Base-by-base conservation (phyloP, 805 yeast genomes). In the Wickerhamiella bombiphila region DNA sequence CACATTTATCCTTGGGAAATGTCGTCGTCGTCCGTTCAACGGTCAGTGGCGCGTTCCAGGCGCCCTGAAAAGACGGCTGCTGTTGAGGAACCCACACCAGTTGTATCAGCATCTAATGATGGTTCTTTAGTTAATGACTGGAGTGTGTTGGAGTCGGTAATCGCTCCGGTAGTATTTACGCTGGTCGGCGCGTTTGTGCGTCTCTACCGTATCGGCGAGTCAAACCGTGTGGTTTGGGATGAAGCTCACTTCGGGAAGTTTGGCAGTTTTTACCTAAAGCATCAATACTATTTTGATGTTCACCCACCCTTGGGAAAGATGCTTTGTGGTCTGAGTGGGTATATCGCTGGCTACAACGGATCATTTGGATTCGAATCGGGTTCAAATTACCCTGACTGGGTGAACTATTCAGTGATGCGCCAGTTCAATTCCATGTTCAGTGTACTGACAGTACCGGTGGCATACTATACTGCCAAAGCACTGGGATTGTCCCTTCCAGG, bases 271-370 rank as follows among this genome's bases (percentile, higher is more conserved):
- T 88, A 88, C 58, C 61, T 88, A 42, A 80, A 88, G 58, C 69
- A 94, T 44, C 79, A 94, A 0, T 91, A 81, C 58, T 91, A 83
- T 58, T 91, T 91, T 53, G 99, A 91, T 60, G 74, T 91, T 37
- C 99, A 91, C 61, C 99, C 99, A 7, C 99, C 99, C 17, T 82
- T 91, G 59, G 98, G 94, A 38, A 91, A 91, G 58, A 66, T 91
- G 56, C 66, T 86, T 48, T 82, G 88, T 59, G 97, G 97, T 0
- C 68, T 76, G 41, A 82, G 78, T 29, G 99, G 98, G 31, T 83
- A 77, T 67, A 51, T 91, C 18, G 74, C 78, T 36, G 95, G 96
- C 2, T 91, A 82, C 57, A 75, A 79, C 52, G 99, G 99, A n/a
- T 58, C 70, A 9, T 91, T 85, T 67, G 82, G 85, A 58, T 91